phyloP scores from a whole-genome alignment of 306 rosid genomes.

The Coriaria nepalensis region DNA sequence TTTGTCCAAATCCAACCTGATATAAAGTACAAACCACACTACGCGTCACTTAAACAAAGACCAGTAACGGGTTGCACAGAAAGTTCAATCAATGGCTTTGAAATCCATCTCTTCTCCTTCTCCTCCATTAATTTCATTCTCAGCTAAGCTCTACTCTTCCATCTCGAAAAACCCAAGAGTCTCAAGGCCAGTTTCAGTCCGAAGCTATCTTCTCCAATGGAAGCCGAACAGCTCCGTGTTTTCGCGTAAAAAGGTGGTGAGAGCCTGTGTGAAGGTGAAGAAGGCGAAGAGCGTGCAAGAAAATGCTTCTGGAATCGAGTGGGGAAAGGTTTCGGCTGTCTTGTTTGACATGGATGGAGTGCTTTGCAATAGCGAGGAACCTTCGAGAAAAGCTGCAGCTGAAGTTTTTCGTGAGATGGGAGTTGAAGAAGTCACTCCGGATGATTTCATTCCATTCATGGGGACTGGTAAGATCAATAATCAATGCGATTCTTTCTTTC shows the following conservation, averaged over 20 bases:
- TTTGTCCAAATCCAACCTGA: not conserved
- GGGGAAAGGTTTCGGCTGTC: slow-evolving; percentile 90
- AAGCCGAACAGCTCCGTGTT: slow-evolving; percentile 24
- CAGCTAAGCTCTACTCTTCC: slow-evolving; percentile 24
- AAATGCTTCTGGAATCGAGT: slow-evolving; percentile 26
- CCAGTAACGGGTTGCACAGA: slow-evolving; percentile 4
- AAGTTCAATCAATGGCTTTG: slow-evolving; percentile 25
- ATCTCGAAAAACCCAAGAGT: slow-evolving; percentile 17
- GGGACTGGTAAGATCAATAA: slow-evolving; percentile 56
- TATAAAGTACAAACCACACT: slow-evolving; percentile 11
- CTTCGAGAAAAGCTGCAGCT: slow-evolving; percentile 69
- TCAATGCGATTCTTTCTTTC: not conserved
- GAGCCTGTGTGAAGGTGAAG: slow-evolving; percentile 50
- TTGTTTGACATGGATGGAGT: slow-evolving; percentile 98
- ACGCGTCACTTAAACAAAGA: slow-evolving; percentile 29
- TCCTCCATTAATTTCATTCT: slow-evolving; percentile 16
- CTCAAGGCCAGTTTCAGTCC: slow-evolving; percentile 24
- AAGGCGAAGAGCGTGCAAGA: slow-evolving; percentile 34
- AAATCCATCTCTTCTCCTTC: slow-evolving; percentile 21
- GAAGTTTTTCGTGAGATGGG: slow-evolving; percentile 84
- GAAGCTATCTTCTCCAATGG: slow-evolving; percentile 27
- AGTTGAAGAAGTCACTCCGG: slow-evolving; percentile 50
- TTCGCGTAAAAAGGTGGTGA: slow-evolving; percentile 24
- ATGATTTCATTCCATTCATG: slow-evolving; percentile 81
- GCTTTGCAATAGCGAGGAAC: slow-evolving; percentile 79